Conservation (phyloP, 805 yeast species). For the Starmerella riodocensis region DNA sequence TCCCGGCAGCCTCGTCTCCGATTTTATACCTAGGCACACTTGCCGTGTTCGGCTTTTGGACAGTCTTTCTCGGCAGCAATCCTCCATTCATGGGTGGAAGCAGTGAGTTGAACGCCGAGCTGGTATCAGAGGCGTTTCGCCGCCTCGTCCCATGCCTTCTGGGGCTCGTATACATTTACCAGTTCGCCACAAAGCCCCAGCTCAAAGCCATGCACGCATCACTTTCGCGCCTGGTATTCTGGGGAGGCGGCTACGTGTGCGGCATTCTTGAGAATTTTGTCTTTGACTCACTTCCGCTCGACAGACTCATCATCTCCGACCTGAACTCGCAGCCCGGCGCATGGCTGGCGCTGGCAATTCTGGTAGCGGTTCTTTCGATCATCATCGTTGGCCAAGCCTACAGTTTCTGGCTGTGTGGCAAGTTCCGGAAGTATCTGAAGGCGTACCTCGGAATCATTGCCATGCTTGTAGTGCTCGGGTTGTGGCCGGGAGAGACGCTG, state of each 20-base stretch:
- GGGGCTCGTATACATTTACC: constrained; percentile 60
- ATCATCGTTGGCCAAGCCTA: constrained; percentile 65
- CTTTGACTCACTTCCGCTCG: constrained; percentile 79
- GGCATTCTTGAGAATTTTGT: constrained; percentile 78
- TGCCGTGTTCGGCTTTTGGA: constrained; percentile 67
- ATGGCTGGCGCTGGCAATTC: constrained; percentile 42
- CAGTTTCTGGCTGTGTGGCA: constrained; percentile 56
- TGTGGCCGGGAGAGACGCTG: constrained; percentile 54
- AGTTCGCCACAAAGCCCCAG: constrained; percentile 29
- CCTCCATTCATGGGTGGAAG: constrained; percentile 39
- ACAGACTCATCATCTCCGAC: constrained; percentile 62
- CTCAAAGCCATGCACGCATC: constrained; percentile 21
- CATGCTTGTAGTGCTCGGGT: constrained; percentile 35
- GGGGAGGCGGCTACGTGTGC: constrained; percentile 76
- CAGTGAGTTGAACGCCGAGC: constrained; percentile 43
- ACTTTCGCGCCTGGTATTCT: constrained; percentile 34
- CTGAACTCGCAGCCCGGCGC: constrained; percentile 69
- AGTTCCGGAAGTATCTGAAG: constrained; percentile 42
- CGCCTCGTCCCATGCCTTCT: constrained; percentile 65
- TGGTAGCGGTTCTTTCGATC: constrained; percentile 35
- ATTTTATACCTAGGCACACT: constrained; percentile 49
- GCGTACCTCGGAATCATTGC: constrained; percentile 39
- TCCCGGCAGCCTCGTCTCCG: constrained; percentile 34
- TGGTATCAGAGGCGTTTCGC: constrained; percentile 58
- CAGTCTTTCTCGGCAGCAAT: constrained; percentile 66